Evolutionary conservation across 2,329 filamentous ascomycete species (phyloP).

Genomic region (Talaromyces sp.): DNA sequence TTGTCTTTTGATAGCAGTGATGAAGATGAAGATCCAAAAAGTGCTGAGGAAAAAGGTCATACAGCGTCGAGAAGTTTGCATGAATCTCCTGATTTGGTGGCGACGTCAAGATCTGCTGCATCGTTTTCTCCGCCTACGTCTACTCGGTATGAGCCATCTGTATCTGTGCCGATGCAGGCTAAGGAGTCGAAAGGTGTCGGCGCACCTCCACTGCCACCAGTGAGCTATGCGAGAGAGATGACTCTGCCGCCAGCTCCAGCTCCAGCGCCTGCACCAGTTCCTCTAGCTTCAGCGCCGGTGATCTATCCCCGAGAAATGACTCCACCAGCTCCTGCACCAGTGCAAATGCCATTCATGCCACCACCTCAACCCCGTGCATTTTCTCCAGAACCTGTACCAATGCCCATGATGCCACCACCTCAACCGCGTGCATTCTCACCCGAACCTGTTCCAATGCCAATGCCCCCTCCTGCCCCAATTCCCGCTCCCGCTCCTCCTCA

Average conservation of each 20-base stretch:
- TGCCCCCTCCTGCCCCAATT: not conserved
- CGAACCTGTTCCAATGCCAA: not conserved
- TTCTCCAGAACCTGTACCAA: conserved; percentile 1
- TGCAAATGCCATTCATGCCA: conserved; percentile 2
- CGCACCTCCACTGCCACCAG: not conserved
- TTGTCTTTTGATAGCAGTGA: conserved; percentile 8
- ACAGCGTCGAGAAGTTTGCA: not conserved
- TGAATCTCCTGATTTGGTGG: not conserved
- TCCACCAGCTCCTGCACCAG: not conserved
- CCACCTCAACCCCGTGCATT: not conserved
- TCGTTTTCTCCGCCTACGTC: not conserved
- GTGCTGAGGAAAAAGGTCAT: not conserved
- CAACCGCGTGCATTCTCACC: not conserved
- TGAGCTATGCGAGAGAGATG: not conserved
- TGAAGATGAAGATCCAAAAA: not conserved
- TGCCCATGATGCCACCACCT: not conserved
- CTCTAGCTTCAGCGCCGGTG: not conserved
- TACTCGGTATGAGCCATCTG: not conserved
- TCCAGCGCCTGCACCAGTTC: not conserved
- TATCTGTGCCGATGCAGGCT: not conserved
- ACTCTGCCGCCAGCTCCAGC: not conserved
- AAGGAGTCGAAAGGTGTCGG: not conserved
- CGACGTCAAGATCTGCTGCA: not conserved
- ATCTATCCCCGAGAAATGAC: not conserved
- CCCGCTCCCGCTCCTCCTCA: not conserved